These are phyloP conservation scores for Areca catechu DNA, from an alignment of 176 grass and related monocot genomes.

Conservation along the genomic window DNA sequence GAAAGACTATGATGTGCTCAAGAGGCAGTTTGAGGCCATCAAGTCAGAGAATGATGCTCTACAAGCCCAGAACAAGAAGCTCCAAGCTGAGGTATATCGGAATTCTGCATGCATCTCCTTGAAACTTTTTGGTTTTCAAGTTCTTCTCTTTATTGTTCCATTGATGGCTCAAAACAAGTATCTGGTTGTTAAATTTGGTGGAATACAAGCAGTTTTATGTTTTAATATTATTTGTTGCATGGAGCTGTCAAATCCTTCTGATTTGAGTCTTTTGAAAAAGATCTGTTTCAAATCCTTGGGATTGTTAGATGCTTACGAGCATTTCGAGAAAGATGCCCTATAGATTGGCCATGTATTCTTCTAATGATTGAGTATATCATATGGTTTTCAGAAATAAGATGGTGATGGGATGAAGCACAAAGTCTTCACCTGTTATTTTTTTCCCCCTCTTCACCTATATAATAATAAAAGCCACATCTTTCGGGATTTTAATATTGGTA, in stretches of 20 bases:
- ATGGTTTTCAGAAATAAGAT: neutral
- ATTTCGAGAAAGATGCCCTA: neutral
- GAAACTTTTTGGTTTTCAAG: neutral
- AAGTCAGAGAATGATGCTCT: slow-evolving; percentile 72
- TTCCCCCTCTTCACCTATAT: too few species aligned
- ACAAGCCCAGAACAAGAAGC: slow-evolving; percentile 79
- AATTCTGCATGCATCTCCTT: too few species aligned
- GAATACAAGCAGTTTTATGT: neutral
- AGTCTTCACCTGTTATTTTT: too few species aligned
- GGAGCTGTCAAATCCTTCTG: neutral
- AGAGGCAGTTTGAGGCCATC: slow-evolving; percentile 65
- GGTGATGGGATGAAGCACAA: too few species aligned
- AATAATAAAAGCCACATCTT: too few species aligned
- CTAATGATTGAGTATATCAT: neutral
- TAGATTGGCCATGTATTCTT: neutral
- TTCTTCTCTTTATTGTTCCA: neutral
- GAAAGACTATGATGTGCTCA: slow-evolving; percentile 84
- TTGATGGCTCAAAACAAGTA: neutral
- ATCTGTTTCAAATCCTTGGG: too few species aligned
- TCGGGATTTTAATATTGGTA: too few species aligned
- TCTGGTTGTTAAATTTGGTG: neutral
- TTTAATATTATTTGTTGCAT: neutral
- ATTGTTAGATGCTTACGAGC: neutral
- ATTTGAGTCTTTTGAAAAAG: too few species aligned
- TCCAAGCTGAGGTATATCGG: slow-evolving; percentile 56